These are phyloP conservation scores for Whalleya microplaca DNA, from an alignment of 2,329 filamentous ascomycete species.

Conservation along the genomic window DNA sequence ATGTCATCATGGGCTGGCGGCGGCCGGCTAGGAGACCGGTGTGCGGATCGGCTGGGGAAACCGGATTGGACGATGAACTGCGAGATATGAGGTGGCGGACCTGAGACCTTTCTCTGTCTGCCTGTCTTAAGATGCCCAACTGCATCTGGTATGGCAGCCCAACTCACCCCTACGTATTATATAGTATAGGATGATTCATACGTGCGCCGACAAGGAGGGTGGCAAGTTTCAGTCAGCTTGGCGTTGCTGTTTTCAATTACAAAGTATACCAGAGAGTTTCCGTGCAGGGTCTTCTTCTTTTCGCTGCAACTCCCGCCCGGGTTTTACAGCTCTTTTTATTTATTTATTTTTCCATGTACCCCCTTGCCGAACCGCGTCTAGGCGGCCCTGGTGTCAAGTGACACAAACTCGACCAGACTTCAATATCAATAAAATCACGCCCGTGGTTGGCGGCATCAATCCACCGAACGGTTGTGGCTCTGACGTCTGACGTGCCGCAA, in stretches of 20 bases:
- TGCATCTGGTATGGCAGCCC: neutral
- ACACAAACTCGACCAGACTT: neutral
- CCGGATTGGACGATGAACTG: too few relatives aligned
- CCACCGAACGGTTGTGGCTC: neutral
- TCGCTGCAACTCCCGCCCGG: neutral
- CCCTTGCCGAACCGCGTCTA: neutral
- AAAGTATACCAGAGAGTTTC: neutral
- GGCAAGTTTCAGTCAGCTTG: neutral
- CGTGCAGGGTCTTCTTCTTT: neutral
- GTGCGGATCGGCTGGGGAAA: slow-evolving; percentile 1
- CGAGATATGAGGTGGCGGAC: neutral
- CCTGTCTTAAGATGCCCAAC: neutral
- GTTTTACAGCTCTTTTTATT: neutral
- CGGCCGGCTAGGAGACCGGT: neutral
- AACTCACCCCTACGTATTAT: neutral
- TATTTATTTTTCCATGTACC: neutral
- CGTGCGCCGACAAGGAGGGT: neutral
- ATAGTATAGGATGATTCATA: neutral
- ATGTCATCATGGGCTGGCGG: too few relatives aligned
- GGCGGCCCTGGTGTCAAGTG: too few relatives aligned
- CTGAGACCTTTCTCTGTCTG: neutral
- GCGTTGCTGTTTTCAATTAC: neutral
- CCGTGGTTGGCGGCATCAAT: neutral
- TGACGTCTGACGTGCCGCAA: neutral
- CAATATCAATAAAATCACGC: neutral